A percentile compares a stretch with the other conserved stretches of the same genome.
phyloP scores from a whole-genome alignment of 352 stramenopile species.

The Globisporangium emineosum region DNA sequence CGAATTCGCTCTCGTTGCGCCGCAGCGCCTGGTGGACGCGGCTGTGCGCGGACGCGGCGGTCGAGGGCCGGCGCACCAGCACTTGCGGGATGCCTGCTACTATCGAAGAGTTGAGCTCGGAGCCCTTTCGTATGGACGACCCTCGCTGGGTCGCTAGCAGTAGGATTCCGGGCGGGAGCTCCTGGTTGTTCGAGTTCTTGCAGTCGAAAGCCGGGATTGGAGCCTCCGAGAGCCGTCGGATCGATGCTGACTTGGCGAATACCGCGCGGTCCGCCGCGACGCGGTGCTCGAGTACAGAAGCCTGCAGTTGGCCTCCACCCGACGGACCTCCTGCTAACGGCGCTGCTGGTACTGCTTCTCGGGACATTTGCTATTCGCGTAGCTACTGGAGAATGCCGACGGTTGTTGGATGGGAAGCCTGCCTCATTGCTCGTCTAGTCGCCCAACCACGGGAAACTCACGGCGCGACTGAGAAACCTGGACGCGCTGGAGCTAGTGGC shows the following conservation, averaged over 20 bases:
- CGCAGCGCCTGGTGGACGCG: slow-evolving; percentile 57
- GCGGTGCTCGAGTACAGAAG: slow-evolving; percentile 15
- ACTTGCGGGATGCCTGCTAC: neutral
- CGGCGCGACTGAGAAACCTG: neutral
- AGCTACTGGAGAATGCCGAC: neutral
- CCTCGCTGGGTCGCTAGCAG: neutral
- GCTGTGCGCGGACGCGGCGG: slow-evolving; percentile 45
- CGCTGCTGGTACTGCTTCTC: neutral
- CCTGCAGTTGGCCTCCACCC: neutral
- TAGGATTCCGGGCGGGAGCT: neutral
- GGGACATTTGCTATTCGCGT: neutral
- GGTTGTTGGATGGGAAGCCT: neutral
- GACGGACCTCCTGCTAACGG: neutral
- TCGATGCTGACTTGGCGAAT: slow-evolving; percentile 37
- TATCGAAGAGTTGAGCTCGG: neutral
- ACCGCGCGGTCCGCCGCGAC: slow-evolving; percentile 30
- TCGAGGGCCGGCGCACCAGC: slow-evolving; percentile 30
- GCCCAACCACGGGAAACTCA: neutral
- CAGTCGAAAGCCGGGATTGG: slow-evolving; percentile 8
- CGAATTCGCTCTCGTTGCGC: slow-evolving; percentile 52
- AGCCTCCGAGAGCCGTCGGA: slow-evolving; percentile 21
- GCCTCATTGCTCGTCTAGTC: slow-evolving; percentile 1
- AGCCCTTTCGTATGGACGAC: neutral
- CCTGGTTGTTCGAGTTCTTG: slow-evolving; percentile 15
- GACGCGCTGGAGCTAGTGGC: neutral